Conservation (phyloP, 805 yeast species). For the Barnettozyma populi region DNA sequence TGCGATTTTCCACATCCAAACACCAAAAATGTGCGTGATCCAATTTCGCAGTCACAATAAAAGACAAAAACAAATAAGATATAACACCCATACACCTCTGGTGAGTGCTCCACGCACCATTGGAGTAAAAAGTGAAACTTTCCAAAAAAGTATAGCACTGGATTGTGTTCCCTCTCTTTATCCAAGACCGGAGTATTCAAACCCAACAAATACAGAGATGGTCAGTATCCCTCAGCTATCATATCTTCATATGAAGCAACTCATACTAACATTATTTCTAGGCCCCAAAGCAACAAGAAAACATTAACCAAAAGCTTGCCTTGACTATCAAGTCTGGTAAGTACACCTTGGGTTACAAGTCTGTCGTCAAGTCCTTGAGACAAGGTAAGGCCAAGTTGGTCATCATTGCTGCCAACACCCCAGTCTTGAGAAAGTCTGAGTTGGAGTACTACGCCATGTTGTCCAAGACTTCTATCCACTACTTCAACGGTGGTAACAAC, state of each 20-base stretch:
- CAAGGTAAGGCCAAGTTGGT: constrained; percentile 98
- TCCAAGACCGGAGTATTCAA: constrained; percentile 88
- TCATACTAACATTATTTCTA: constrained; percentile 39
- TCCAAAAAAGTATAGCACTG: not conserved
- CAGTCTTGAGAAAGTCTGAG: constrained; percentile 99
- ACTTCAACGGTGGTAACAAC: constrained; percentile 99
- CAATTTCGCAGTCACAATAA: not conserved
- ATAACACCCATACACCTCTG: constrained; percentile 2
- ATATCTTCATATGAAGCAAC: constrained; percentile 3
- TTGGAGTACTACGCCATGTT: constrained; percentile 99
- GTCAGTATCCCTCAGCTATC: constrained; percentile 54
- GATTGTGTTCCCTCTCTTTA: constrained; percentile 10
- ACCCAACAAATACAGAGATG: constrained; percentile 79
- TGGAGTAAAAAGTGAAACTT: not conserved
- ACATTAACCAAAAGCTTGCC: constrained; percentile 97
- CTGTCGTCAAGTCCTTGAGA: constrained; percentile 97
- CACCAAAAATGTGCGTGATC: constrained; percentile 1
- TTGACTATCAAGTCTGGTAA: constrained; percentile 98
- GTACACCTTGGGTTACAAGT: constrained; percentile 99
- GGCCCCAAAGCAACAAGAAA: constrained; percentile 97
- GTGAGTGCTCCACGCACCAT: not conserved
- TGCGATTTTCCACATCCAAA: constrained; percentile 6
- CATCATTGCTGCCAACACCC: constrained; percentile 98
- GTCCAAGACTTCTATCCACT: constrained; percentile 93
- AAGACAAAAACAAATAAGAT: not conserved